Evolutionary conservation across 768 basidiomycete genomes (phyloP), one percentile per base, ranked within the genome.

Genomic region (Naganishia antarctica): DNA sequence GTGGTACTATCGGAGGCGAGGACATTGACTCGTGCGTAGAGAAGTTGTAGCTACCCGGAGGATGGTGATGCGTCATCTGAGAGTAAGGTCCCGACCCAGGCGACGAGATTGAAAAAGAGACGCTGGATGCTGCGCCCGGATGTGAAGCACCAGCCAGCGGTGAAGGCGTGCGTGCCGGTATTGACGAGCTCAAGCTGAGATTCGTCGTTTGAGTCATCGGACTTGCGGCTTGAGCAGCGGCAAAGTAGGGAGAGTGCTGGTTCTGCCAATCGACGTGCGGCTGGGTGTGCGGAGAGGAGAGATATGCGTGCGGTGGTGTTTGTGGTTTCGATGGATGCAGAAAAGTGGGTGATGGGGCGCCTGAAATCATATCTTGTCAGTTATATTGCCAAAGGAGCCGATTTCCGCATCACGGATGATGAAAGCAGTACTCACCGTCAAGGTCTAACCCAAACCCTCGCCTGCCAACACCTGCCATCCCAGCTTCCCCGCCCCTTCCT

Each of bases 391-490:
- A n/a, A n/a, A n/a, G n/a, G n/a, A n/a, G n/a, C n/a, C n/a, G n/a
- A n/a, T n/a, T n/a, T n/a, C n/a, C n/a, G n/a, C n/a, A n/a, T n/a
- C n/a, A n/a, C n/a, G n/a, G n/a, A n/a, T n/a, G n/a, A n/a, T n/a
- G n/a, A n/a, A n/a, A n/a, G n/a, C n/a, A n/a, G n/a, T n/a, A 73
- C 73, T 28, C 70, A 71, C 73, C 76, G 84, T 57, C 34, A 59
- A 86, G 85, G 11, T 84, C 88, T 18, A 90, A 88, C 13, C 81
- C 82, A 65, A 91, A 91, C 0, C 89, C 91, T 69, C 90, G 80
- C 65, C 91, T 80, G 8, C 91, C 91, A 7, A 93, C 90, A 9
- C 91, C 91, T 0, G 91, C 91, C 91, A 93, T 92, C 0, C 79
- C 79, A 3, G 77, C 76, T 44, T 70, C 70, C 3, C 76, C 78